Conservation (phyloP, 2,329 filamentous ascomycete genomes). For the Lachnellula hyalina region DNA sequence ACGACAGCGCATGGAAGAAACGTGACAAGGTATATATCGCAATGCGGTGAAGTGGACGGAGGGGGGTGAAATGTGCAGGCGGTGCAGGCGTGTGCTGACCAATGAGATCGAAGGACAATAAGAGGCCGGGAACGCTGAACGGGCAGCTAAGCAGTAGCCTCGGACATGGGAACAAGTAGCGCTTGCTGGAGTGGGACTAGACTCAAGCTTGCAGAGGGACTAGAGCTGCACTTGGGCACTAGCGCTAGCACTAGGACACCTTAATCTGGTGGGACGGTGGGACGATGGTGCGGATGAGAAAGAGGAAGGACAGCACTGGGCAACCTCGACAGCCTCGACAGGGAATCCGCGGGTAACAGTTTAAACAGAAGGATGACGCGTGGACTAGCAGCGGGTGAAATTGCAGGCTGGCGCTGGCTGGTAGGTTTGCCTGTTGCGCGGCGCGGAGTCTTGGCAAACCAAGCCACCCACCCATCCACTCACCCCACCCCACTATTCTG, state of each 20-base stretch:
- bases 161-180: not conserved
- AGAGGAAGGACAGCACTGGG: not conserved
- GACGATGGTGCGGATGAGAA: not conserved
- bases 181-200: not conserved
- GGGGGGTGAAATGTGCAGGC: not conserved
- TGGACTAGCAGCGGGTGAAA: conserved; percentile 20
- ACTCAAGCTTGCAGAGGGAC: not conserved
- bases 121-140: no score
- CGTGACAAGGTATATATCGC: conserved; percentile 27
- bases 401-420: conserved; percentile 6
- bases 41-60: conserved; percentile 1
- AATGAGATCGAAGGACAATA: conserved; percentile 8
- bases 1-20: conserved; percentile 30
- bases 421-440: not conserved
- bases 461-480: no score
- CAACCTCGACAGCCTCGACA: not conserved
- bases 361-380: conserved; percentile 16
- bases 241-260: not conserved
- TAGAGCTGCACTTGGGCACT: not conserved
- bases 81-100: conserved; percentile 3
- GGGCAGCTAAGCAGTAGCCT: no score
- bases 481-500: no score
- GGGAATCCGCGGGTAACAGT: conserved; percentile 4
- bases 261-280: not conserved
- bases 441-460: no score